These are phyloP conservation scores for Arthrobotrys sphaeroides DNA, from an alignment of 2,329 filamentous ascomycete species.

Conservation along the genomic window DNA sequence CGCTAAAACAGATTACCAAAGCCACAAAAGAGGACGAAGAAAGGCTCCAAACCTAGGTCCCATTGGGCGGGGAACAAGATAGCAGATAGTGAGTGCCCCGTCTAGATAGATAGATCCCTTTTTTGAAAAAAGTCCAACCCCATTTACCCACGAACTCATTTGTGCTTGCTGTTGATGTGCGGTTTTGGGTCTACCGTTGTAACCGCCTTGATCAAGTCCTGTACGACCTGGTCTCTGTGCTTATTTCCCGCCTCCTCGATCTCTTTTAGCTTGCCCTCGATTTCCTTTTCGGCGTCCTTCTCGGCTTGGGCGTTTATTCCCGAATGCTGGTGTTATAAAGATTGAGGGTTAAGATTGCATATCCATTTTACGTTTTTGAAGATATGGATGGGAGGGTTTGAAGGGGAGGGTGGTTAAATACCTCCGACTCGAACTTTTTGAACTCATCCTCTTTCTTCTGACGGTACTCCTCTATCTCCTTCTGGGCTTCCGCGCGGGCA, in stretches of 20 bases:
- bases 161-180: conserved; percentile 55
- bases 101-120: neutral
- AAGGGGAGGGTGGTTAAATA: conserved; percentile 59
- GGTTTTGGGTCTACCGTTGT: conserved; percentile 76
- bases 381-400: conserved; percentile 34
- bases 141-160: neutral
- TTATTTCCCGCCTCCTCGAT: conserved; percentile 84
- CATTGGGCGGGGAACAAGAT: neutral
- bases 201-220: conserved; percentile 84
- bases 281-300: conserved; percentile 80
- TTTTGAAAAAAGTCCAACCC: neutral
- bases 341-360: neutral
- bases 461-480: conserved; percentile 94
- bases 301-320: conserved; percentile 88
- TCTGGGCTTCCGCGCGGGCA: conserved; percentile 94
- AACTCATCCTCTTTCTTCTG: conserved; percentile 91
- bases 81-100: too few species aligned
- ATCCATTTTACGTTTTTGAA: conserved; percentile 6
- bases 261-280: conserved; percentile 80
- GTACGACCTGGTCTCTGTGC: conserved; percentile 79
- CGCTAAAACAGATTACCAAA: conserved; percentile 32
- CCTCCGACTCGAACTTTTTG: conserved; percentile 89
- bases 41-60: neutral
- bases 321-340: conserved; percentile 72
- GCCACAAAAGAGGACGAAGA: neutral